A percentile compares a stretch with the other conserved stretches of the same genome.
Conservation (phyloP, 495 filamentous ascomycete genomes). For the Penicillium odoratum region DNA sequence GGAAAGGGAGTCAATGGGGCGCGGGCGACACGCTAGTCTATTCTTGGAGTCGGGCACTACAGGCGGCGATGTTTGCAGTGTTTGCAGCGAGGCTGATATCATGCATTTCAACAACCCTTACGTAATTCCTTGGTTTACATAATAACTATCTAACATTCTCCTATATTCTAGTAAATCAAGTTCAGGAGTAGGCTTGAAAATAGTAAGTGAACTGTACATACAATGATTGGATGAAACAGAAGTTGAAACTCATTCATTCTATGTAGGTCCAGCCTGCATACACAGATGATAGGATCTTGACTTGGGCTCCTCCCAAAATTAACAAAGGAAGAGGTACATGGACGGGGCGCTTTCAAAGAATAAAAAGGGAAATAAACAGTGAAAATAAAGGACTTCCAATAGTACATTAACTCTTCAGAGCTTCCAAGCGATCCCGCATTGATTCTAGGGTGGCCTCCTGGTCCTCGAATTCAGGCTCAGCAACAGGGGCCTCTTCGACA, state of each 20-base stretch:
- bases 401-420: slow-evolving; percentile 73
- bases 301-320: slow-evolving; percentile 21
- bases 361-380: not conserved
- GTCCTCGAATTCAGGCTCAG: slow-evolving; percentile 72
- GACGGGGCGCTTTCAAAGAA: not conserved
- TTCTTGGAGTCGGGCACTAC: slow-evolving; percentile 15
- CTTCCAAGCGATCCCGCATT: slow-evolving; percentile 90
- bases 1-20: slow-evolving; percentile 16
- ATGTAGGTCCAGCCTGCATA: slow-evolving; percentile 24
- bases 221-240: not conserved
- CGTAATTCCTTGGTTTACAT: too few relatives aligned
- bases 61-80: slow-evolving; percentile 10
- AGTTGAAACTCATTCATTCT: slow-evolving; percentile 13
- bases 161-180: not conserved
- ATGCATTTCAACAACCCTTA: not conserved
- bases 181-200: not conserved
- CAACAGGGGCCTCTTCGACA: slow-evolving; percentile 49
- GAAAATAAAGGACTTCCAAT: not conserved
- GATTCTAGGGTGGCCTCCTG: slow-evolving; percentile 84
- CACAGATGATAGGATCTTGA: slow-evolving; percentile 15
- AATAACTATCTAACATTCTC: not conserved
- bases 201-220: not conserved
- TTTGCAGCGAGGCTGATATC: slow-evolving; percentile 16
- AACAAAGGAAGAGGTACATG: not conserved
- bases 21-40: slow-evolving; percentile 5